Percentiles rank a stretch among this genome's conserved stretches.
phyloP scores from a whole-genome alignment of 73 alveolate genomes.

The Tetrahymena elliotti region DNA sequence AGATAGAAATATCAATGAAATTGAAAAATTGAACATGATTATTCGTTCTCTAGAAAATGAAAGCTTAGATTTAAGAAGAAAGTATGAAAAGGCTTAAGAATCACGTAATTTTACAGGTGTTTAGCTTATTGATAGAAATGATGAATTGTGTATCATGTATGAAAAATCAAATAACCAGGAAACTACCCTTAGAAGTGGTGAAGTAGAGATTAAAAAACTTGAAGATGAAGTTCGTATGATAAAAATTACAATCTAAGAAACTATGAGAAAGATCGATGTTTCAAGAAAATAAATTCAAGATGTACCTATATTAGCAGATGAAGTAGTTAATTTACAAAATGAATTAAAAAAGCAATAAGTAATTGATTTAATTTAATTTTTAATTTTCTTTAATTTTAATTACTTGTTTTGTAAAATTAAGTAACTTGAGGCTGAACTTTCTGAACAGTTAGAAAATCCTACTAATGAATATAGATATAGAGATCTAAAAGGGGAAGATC shows the following conservation, averaged over 20 bases:
- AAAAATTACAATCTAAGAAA: conserved; percentile 78
- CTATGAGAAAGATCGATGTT: conserved; percentile 81
- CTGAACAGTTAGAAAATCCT: conserved; percentile 90
- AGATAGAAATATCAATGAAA: conserved; percentile 88
- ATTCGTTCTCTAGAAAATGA: conserved; percentile 88
- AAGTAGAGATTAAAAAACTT: conserved; percentile 81
- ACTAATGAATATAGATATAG: conserved; percentile 78
- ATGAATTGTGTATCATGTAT: conserved; percentile 91
- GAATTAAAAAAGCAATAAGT: conserved; percentile 63
- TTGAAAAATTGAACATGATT: conserved; percentile 88
- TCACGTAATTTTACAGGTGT: conserved; percentile 93
- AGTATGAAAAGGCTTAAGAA: conserved; percentile 94
- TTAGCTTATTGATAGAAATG: conserved; percentile 92
- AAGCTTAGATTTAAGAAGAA: conserved; percentile 81
- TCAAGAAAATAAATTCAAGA: conserved; percentile 83
- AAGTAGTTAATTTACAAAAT: conserved; percentile 64
- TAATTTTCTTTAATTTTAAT: neutral
- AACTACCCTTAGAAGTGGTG: conserved; percentile 84
- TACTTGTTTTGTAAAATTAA: neutral
- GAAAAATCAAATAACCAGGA: conserved; percentile 90
- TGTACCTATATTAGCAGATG: conserved; percentile 79
- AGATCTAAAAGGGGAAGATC: conserved; percentile 94
- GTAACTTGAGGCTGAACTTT: conserved; percentile 47
- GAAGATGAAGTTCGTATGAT: conserved; percentile 94
- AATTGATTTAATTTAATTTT: neutral